These are phyloP conservation scores for Mycena belliarum DNA, from an alignment of 768 basidiomycete genomes.

Conservation along the genomic window DNA sequence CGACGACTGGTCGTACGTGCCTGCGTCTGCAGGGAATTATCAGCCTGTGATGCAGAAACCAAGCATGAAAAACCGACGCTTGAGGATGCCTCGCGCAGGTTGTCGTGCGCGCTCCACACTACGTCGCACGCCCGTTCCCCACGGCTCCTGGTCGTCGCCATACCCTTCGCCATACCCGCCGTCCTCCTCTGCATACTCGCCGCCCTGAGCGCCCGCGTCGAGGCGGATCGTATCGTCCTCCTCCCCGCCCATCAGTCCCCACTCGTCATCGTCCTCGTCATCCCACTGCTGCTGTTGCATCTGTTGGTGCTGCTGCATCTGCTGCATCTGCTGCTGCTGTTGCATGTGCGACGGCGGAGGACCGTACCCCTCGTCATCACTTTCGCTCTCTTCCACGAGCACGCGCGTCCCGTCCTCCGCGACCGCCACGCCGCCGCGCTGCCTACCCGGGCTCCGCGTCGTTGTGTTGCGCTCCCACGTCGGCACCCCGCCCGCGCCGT, in stretches of 20 bases:
- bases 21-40: slow-evolving; percentile 51
- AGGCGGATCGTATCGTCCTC: slow-evolving; percentile 74
- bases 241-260: slow-evolving; percentile 60
- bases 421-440: slow-evolving; percentile 41
- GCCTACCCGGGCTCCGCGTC: slow-evolving; percentile 51
- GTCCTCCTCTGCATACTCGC: slow-evolving; percentile 41
- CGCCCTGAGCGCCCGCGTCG: slow-evolving; percentile 33
- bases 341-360: slow-evolving; percentile 28
- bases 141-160: slow-evolving; percentile 61
- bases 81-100: slow-evolving; percentile 86
- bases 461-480: slow-evolving; percentile 86
- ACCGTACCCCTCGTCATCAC: slow-evolving; percentile 42
- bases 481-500: slow-evolving; percentile 44
- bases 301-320: not conserved
- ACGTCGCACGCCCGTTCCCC: slow-evolving; percentile 74
- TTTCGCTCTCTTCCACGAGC: slow-evolving; percentile 72
- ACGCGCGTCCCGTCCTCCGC: slow-evolving; percentile 69
- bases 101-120: slow-evolving; percentile 64
- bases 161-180: slow-evolving; percentile 43
- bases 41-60: too few relatives aligned
- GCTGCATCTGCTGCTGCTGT: not conserved
- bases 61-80: slow-evolving; percentile 40
- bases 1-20: slow-evolving; percentile 63
- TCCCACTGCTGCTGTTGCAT: slow-evolving; percentile 43
- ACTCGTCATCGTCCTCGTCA: slow-evolving; percentile 73